phyloP scores from a whole-genome alignment of 2,329 filamentous ascomycete genomes.

The Metarhizium rileyi region DNA sequence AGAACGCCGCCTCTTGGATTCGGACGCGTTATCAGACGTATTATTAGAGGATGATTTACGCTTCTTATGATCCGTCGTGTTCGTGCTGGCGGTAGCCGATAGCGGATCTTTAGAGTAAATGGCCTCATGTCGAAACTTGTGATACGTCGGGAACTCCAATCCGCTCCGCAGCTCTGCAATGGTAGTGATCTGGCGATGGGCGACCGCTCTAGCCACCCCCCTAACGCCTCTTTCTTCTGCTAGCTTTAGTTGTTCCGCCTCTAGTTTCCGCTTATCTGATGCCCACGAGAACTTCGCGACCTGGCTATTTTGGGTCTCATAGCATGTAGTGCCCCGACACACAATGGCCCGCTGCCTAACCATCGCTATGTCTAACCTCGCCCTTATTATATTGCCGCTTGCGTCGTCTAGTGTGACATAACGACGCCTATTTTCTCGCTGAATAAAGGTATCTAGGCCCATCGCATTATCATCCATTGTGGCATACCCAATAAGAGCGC shows the following conservation, averaged over 20 bases:
- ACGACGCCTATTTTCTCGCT: neutral
- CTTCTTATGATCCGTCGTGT: conserved; percentile 1
- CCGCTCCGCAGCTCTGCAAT: conserved; percentile 9
- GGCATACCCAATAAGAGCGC: conserved; percentile 11
- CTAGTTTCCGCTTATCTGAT: conserved; percentile 4
- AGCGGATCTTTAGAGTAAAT: conserved; percentile 2
- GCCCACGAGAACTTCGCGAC: conserved; percentile 13
- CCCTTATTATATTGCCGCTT: conserved; percentile 1
- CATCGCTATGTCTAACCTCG: conserved; percentile 7
- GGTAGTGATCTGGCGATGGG: conserved; percentile 9
- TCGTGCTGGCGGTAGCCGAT: neutral
- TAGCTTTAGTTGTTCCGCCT: conserved; percentile 10
- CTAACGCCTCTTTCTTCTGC: conserved; percentile 8
- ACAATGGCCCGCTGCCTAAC: conserved; percentile 9
- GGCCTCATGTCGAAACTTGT: conserved; percentile 7
- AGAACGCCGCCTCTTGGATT: conserved; percentile 7
- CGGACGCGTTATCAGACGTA: conserved; percentile 6
- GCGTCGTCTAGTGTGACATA: conserved; percentile 5
- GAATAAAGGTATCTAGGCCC: conserved; percentile 8
- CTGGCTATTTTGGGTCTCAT: neutral
- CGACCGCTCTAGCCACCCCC: conserved; percentile 10
- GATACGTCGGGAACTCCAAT: conserved; percentile 2
- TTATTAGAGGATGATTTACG: conserved; percentile 6
- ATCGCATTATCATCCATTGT: conserved; percentile 11
- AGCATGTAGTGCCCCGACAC: conserved; percentile 12